Conservation (phyloP, 148 eudicot species). For the Selenicereus undatus region DNA sequence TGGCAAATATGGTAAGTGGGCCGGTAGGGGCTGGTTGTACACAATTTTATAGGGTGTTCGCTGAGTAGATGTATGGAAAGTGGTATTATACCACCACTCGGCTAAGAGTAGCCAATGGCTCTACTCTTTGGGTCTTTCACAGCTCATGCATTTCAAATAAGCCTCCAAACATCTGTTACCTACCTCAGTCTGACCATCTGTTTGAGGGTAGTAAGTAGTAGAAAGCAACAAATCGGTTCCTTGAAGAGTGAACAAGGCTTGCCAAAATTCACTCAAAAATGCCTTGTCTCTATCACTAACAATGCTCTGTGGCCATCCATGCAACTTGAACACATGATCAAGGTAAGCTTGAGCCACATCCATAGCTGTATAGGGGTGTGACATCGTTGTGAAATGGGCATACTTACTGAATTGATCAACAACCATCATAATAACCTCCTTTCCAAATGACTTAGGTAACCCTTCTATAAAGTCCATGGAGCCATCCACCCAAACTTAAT, state of each 20-base stretch:
- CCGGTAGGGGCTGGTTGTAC: too few relatives aligned
- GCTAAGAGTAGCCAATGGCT: too few relatives aligned
- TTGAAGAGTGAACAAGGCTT: background rate
- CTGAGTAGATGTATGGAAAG: too few relatives aligned
- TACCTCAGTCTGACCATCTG: background rate
- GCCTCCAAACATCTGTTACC: background rate
- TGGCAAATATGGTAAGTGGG: too few relatives aligned
- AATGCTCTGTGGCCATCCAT: background rate
- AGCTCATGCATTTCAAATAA: too few relatives aligned
- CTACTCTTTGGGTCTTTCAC: too few relatives aligned
- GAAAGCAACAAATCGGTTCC: background rate
- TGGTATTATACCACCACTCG: too few relatives aligned
- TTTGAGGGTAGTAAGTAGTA: too few relatives aligned
- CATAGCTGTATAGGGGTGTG: background rate
- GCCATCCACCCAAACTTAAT: background rate
- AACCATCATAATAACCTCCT: background rate
- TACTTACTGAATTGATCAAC: background rate
- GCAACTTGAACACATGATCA: background rate
- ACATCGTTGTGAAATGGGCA: background rate
- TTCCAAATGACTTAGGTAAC: background rate
- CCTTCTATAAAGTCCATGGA: background rate
- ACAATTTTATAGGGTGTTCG: too few relatives aligned
- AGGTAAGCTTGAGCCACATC: background rate
- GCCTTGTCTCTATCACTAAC: background rate
- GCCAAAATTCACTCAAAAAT: background rate